Evolutionary conservation across 225 moss, liverwort and hornwort genomes (phyloP).

Genomic region (Thuidium tamariscinum): DNA sequence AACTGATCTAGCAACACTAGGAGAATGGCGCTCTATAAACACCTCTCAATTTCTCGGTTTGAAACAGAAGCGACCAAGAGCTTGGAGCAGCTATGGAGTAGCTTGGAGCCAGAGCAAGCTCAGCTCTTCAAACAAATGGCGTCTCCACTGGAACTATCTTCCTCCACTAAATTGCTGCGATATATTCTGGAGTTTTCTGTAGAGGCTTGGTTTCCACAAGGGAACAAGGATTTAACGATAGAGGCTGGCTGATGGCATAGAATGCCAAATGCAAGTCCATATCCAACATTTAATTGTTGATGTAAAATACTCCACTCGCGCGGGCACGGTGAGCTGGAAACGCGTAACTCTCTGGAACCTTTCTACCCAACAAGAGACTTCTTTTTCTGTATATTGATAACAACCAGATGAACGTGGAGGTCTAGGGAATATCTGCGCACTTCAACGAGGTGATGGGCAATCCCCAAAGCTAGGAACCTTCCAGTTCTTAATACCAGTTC

Average conservation of each 20-base stretch:
- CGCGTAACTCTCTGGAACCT: not conserved
- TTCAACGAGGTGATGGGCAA: not conserved
- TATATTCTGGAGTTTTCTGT: not conserved
- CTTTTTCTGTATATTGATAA: constrained; percentile 2
- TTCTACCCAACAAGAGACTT: constrained; percentile 22
- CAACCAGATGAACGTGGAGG: constrained; percentile 6
- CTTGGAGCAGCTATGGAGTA: not conserved
- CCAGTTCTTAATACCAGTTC: not conserved
- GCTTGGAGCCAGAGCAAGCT: not conserved
- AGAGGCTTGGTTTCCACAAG: not conserved
- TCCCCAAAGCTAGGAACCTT: not conserved
- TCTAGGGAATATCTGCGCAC: not conserved
- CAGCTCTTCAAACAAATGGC: not conserved
- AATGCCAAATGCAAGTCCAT: not conserved
- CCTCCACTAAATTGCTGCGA: not conserved
- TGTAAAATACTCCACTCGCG: not conserved
- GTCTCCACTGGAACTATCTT: not conserved
- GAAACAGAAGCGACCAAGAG: not conserved
- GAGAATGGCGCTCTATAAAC: not conserved
- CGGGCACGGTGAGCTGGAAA: constrained; percentile 20
- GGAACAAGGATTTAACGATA: not conserved
- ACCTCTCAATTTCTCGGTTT: not conserved
- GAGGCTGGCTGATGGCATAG: not conserved
- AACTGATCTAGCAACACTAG: too few relatives aligned
- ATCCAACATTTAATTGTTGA: not conserved